Evolutionary conservation across 1,284 basidiomycete species (phyloP).

Genomic region (Microstroma glucosiphilum): DNA sequence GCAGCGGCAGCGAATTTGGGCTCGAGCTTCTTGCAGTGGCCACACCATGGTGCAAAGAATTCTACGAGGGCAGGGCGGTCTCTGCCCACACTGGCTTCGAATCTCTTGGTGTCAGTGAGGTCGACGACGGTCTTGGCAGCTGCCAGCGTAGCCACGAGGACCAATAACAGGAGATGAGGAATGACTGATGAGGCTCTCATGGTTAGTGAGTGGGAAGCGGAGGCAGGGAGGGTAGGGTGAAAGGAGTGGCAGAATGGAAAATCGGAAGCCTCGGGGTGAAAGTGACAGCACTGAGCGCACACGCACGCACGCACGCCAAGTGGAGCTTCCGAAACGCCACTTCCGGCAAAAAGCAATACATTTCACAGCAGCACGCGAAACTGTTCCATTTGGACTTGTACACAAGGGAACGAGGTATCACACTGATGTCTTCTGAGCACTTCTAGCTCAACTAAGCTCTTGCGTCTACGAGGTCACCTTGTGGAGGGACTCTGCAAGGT

Average conservation of each 20-base stretch:
- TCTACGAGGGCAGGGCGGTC: slow-evolving; percentile 39
- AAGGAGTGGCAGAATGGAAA: too few species aligned
- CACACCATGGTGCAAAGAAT: slow-evolving; percentile 50
- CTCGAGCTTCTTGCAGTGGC: slow-evolving; percentile 65
- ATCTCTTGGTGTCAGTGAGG: slow-evolving; percentile 39
- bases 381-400: too few species aligned
- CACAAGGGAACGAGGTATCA: too few species aligned
- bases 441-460: too few species aligned
- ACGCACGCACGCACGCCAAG: too few species aligned
- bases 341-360: too few species aligned
- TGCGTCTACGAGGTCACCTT: slow-evolving; percentile 32
- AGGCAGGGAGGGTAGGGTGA: too few species aligned
- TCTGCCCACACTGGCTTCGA: slow-evolving; percentile 36
- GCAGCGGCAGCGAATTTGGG: slow-evolving; percentile 82
- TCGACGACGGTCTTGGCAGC: slow-evolving; percentile 28
- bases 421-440: too few species aligned
- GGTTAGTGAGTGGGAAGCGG: background rate
- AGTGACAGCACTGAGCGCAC: too few species aligned
- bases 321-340: too few species aligned
- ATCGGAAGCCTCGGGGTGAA: too few species aligned
- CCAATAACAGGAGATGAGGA: background rate
- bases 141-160: background rate
- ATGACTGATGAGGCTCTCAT: background rate
- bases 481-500: slow-evolving; percentile 47
- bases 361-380: too few species aligned